phyloP scores from a whole-genome alignment of 257 asterid genomes.

The Solanum raphanifolium region DNA sequence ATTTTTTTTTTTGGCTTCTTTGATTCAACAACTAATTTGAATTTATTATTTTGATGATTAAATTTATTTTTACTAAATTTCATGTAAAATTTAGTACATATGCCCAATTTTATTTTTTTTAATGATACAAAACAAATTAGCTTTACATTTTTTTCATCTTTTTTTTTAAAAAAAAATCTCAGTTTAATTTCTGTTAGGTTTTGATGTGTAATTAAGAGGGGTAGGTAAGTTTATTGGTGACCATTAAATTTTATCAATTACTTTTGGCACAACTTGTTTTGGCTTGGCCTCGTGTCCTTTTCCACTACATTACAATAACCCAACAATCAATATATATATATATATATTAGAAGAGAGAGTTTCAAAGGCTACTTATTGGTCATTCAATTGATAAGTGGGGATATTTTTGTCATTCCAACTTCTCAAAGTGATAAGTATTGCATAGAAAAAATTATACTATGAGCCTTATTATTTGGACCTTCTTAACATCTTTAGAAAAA shows the following conservation, averaged over 20 bases:
- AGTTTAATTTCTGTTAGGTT: too few species aligned
- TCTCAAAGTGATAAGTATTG: too few species aligned
- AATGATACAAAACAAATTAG: background rate
- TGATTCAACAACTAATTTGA: too few species aligned
- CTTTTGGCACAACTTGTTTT: background rate
- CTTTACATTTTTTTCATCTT: too few species aligned
- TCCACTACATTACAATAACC: too few species aligned
- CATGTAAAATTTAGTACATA: background rate
- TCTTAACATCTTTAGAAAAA: too few species aligned
- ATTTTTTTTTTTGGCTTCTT: background rate
- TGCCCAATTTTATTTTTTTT: background rate
- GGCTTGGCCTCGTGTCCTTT: background rate
- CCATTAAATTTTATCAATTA: background rate
- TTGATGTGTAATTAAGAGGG: background rate
- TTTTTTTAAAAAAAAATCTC: background rate
- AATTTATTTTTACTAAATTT: background rate
- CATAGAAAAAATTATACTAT: too few species aligned
- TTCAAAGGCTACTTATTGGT: too few species aligned
- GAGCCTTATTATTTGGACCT: too few species aligned
- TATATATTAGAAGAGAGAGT: too few species aligned
- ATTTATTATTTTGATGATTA: background rate
- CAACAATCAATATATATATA: background rate
- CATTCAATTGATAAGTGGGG: too few species aligned
- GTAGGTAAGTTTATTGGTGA: background rate
- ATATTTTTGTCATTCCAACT: too few species aligned